These are phyloP conservation scores for Yueomyces sinensis DNA, from an alignment of 805 yeast genomes.

Conservation along the genomic window DNA sequence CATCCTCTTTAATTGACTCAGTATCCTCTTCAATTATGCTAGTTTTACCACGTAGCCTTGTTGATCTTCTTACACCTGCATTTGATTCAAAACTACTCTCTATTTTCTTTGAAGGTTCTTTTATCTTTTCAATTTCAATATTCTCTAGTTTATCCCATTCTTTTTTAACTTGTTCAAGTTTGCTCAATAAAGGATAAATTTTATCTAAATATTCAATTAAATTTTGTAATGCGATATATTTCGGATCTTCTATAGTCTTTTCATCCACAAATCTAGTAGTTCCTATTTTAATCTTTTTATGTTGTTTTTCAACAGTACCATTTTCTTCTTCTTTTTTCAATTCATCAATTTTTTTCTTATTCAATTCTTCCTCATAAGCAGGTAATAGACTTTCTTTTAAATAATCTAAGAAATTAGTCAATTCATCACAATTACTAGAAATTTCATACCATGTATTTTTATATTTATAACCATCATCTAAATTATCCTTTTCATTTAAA, in stretches of 20 bases:
- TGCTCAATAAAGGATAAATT: neutral
- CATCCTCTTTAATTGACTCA: too few species aligned
- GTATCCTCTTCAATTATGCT: too few species aligned
- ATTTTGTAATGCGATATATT: neutral
- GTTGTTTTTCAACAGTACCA: neutral
- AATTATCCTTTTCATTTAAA: constrained; percentile 1
- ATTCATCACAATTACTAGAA: constrained; percentile 10
- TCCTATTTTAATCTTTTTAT: neutral
- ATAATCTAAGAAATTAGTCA: constrained; percentile 8
- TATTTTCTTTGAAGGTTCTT: neutral
- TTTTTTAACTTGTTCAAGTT: neutral
- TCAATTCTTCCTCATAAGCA: neutral
- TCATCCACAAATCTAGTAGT: neutral
- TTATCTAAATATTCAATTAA: neutral
- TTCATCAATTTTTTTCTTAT: too few species aligned
- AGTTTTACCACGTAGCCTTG: neutral
- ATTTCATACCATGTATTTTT: constrained; percentile 15
- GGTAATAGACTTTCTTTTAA: neutral
- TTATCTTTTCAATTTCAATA: too few species aligned
- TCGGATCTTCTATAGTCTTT: neutral
- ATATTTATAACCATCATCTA: constrained; percentile 3
- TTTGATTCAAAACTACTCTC: neutral
- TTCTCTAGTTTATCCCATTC: neutral
- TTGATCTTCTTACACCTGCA: neutral
- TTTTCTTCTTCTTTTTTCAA: neutral